phyloP scores from a whole-genome alignment of 2,329 filamentous ascomycete genomes.

The Botryotinia convoluta region DNA sequence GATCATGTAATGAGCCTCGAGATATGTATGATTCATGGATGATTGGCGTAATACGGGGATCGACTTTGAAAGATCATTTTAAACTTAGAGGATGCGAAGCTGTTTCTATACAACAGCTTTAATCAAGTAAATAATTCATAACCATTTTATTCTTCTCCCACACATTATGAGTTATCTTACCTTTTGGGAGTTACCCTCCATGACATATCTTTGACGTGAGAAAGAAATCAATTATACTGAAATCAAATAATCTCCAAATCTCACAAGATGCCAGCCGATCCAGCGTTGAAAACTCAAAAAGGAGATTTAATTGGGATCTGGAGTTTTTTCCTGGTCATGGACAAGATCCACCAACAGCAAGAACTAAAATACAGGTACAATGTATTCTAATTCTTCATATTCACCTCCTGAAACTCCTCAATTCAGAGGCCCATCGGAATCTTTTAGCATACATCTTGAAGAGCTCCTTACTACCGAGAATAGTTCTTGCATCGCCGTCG shows the following conservation, averaged over 20 bases:
- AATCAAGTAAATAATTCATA: slow-evolving; percentile 15
- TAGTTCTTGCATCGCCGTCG: not conserved
- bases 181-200: too few species aligned
- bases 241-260: not conserved
- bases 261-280: not conserved
- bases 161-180: not conserved
- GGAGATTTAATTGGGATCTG: not conserved
- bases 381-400: not conserved
- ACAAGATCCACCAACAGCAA: not conserved
- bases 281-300: not conserved
- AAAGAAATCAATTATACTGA: not conserved
- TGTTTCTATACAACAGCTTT: not conserved
- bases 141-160: not conserved
- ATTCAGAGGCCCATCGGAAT: not conserved
- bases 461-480: not conserved
- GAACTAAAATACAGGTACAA: not conserved
- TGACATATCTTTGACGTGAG: not conserved
- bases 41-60: slow-evolving; percentile 11
- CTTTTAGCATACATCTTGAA: not conserved
- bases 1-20: slow-evolving; percentile 15
- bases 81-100: slow-evolving; percentile 10
- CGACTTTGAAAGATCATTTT: slow-evolving; percentile 2
- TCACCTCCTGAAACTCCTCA: not conserved
- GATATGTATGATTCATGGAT: slow-evolving; percentile 19
- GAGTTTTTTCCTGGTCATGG: not conserved